A percentile compares a stretch with the other conserved stretches of the same genome.
These are phyloP conservation scores for Saccharomycopsis guyanensis DNA, from an alignment of 805 yeast species.

Conservation along the genomic window DNA sequence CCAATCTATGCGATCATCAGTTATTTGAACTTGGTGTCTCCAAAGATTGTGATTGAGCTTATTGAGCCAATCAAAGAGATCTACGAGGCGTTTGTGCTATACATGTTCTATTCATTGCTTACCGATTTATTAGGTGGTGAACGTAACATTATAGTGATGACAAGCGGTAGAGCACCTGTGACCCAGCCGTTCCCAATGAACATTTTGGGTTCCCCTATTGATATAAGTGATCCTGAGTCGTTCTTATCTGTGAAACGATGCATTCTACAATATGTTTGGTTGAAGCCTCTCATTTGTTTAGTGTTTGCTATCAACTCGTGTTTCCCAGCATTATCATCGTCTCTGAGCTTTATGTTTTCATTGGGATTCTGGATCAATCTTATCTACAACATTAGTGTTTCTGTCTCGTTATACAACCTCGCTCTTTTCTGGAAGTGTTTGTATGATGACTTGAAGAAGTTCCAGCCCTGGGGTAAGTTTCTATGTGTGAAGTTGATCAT, in stretches of 20 bases:
- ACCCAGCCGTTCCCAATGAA: conserved; percentile 51
- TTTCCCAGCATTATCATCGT: conserved; percentile 42
- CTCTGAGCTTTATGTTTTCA: conserved; percentile 28
- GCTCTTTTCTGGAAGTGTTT: conserved; percentile 92
- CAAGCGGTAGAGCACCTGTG: conserved; percentile 67
- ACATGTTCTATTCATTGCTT: conserved; percentile 80
- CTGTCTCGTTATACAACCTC: conserved; percentile 72
- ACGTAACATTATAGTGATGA: conserved; percentile 63
- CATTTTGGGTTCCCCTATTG: conserved; percentile 49
- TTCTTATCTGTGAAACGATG: conserved; percentile 75
- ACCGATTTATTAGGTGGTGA: conserved; percentile 91
- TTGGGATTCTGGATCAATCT: conserved; percentile 58
- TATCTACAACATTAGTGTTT: conserved; percentile 71
- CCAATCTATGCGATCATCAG: conserved; percentile 77
- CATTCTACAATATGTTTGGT: conserved; percentile 89
- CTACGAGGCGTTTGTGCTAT: conserved; percentile 93
- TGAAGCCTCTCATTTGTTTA: conserved; percentile 75
- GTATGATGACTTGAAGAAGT: conserved; percentile 66
- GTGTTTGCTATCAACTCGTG: conserved; percentile 41
- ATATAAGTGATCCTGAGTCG: conserved; percentile 79
- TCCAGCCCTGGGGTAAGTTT: conserved; percentile 88
- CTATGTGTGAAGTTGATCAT: conserved; percentile 88
- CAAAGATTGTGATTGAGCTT: conserved; percentile 32
- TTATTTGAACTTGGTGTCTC: conserved; percentile 45
- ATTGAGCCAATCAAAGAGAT: conserved; percentile 79